Evolutionary conservation across 257 asterid species (phyloP), one percentile per base, ranked within the genome.

Genomic region (Ocimum tenuiflorum): DNA sequence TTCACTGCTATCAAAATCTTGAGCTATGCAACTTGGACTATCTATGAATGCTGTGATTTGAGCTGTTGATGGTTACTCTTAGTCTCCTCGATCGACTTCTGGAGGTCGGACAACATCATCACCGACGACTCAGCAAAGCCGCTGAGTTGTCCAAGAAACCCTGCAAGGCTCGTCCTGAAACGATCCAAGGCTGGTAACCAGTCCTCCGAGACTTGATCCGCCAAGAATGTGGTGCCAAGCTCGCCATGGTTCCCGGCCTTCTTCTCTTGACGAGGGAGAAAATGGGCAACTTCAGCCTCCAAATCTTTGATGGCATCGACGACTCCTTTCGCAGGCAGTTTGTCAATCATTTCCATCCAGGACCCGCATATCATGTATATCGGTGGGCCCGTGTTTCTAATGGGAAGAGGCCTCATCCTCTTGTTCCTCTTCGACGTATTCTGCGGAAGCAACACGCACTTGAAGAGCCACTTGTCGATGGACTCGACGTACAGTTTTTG

Each of bases 181-280:
- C 82, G 82, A 71, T 89, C 96, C 69, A 83, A 64, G 29, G 84
- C 86, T 0, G 83, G 81, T 20, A 67, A 41, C 71, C 80, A 52
- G 35, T 83, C 87, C 64, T 77, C 85, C 1, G 71, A 58, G 56
- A 66, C 79, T 59, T 73, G 88, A 10, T 76, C 83, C 38, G 80
- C 63, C 75, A 75, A 19, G 71, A 72, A 3, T 10, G 69, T 50
- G 7, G 67, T 20, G 20, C 62, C 74, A 5, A 36, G 55, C 27
- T 78, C 88, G 6, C 68, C 72, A 22, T 62, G 27, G 31, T 27
- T 87, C 29, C 85, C 88, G 9, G 76, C 90, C 77, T 68, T 80
- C 84, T 85, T 92, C 76, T 88, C 97, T 47, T 79, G 97, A 19
- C 64, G 95, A 2, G 99, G 99, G 60, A 88, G 68, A 46, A 90